Base-by-base conservation (phyloP, 352 stramenopile genomes). In the Globisporangium lucens region DNA sequence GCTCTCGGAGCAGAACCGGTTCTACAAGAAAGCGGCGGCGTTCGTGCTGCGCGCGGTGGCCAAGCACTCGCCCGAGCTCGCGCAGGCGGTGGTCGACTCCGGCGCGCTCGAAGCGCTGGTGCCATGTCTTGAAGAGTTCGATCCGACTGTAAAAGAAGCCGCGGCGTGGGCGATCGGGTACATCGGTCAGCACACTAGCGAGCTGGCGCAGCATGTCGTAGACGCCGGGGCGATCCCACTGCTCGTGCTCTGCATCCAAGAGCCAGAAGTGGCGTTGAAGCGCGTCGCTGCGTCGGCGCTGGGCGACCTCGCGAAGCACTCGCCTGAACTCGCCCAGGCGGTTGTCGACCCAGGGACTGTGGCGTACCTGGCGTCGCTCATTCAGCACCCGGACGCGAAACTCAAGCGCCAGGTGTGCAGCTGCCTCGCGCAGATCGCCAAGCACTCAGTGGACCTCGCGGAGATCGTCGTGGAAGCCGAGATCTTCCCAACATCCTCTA, bases 401-500 rank as follows among this genome's bases (percentile, higher is more conserved):
- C 80, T 98, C 35, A 98, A 98, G 78, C 76, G 94, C 9, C 85
- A 93, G 46, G 81, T 92, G 5, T 98, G 92, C 81, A 95, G 88
- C 72, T 96, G 86, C 67, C 83, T 98, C 36, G 94, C 93, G 4
- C 95, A 98, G 73, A 97, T 98, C 59, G 90, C 95, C 59, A 98
- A 98, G 71, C 95, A 98, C 79, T 97, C 82, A 13, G 95, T 98
- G 17, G 95, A 98, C 69, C 81, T 98, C 35, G 95, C 95, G 0
- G 95, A 98, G 73, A 95, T 98, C 46, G 95, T 98, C 17, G 95
- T 98, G 6, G 95, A 98, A 68, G 93, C 95, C 10, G 95, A 98
- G 71, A 96, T 98, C 41, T 98, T 98, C 82, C 95, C 35, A 98
- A 97, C 69, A 97, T 98, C 53, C 74, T 98, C 22, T 97, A 96